These are phyloP conservation scores for Akebia trifoliata DNA, from an alignment of 164 flowering plant genomes.

Conservation along the genomic window DNA sequence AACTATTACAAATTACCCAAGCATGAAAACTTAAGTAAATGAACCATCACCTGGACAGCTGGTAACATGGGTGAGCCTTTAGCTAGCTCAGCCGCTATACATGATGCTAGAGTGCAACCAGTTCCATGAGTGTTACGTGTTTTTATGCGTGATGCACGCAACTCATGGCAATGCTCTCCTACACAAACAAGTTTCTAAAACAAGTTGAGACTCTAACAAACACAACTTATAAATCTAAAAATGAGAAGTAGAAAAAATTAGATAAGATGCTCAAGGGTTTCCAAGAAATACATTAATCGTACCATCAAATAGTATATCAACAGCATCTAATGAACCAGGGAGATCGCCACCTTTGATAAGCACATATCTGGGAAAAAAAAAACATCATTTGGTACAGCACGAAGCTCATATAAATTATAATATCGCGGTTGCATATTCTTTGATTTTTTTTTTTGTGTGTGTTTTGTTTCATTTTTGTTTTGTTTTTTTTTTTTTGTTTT, in stretches of 20 bases:
- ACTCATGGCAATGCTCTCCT: conserved; percentile 65
- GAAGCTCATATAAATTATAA: neutral
- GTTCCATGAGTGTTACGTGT: conserved; percentile 94
- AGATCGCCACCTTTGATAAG: conserved; percentile 97
- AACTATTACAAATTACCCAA: neutral
- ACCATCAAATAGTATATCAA: conserved; percentile 93
- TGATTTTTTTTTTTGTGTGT: neutral
- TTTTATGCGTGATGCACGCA: conserved; percentile 59
- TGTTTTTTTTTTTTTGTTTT: too few species aligned
- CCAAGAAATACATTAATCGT: conserved; percentile 12
- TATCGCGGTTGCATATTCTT: neutral
- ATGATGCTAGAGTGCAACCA: conserved; percentile 94
- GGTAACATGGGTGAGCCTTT: conserved; percentile 74
- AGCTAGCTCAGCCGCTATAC: conserved; percentile 93
- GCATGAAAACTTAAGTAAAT: neutral
- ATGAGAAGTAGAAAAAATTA: neutral
- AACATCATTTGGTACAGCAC: neutral
- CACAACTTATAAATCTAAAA: neutral
- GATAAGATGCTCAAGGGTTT: neutral
- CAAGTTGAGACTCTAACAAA: neutral
- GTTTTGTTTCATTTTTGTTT: too few species aligned
- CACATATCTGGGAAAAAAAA: conserved; percentile 52
- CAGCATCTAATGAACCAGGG: conserved; percentile 68
- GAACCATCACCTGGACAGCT: conserved; percentile 66
- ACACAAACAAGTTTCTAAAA: conserved; percentile 10